These are phyloP conservation scores for Penicillium coprophilum DNA, from an alignment of 495 filamentous ascomycete species.

Conservation along the genomic window DNA sequence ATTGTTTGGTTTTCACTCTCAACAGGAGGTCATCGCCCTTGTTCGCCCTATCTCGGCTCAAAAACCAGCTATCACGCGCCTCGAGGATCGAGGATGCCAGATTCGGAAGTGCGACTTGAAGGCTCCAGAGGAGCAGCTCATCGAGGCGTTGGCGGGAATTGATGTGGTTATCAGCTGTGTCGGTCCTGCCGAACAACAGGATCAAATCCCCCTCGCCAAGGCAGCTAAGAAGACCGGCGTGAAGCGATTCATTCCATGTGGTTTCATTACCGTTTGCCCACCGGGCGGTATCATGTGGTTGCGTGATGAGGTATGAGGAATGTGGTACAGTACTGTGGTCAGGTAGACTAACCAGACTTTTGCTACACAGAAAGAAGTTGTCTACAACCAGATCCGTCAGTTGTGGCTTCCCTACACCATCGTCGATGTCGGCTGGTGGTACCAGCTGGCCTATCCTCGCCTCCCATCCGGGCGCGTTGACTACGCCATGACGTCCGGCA, in stretches of 20 bases:
- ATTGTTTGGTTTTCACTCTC: constrained; percentile 1
- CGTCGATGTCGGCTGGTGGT: constrained; percentile 63
- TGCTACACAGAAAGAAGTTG: constrained; percentile 50
- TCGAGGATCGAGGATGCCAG: constrained; percentile 48
- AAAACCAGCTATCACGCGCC: constrained; percentile 44
- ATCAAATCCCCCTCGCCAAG: constrained; percentile 53
- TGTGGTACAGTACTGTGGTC: not conserved
- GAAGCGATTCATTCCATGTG: constrained; percentile 59
- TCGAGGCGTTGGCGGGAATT: constrained; percentile 45
- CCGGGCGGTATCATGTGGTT: constrained; percentile 49
- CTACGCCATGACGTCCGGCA: constrained; percentile 46
- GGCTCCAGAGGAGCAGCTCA: constrained; percentile 46
- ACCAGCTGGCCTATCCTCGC: constrained; percentile 51
- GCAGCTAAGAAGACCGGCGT: constrained; percentile 57
- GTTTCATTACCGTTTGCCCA: constrained; percentile 50
- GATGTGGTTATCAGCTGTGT: constrained; percentile 57
- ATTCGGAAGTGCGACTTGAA: constrained; percentile 50
- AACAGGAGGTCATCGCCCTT: constrained; percentile 51
- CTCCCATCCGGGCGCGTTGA: constrained; percentile 55
- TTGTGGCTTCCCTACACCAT: constrained; percentile 58
- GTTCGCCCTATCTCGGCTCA: constrained; percentile 48
- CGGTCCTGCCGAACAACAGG: constrained; percentile 44
- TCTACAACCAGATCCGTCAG: constrained; percentile 55
- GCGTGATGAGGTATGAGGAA: constrained; percentile 42
- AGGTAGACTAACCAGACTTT: constrained; percentile 16